These are phyloP conservation scores for Coemansia aciculifera DNA, from an alignment of 192 early-diverging fungal genomes.

Conservation along the genomic window DNA sequence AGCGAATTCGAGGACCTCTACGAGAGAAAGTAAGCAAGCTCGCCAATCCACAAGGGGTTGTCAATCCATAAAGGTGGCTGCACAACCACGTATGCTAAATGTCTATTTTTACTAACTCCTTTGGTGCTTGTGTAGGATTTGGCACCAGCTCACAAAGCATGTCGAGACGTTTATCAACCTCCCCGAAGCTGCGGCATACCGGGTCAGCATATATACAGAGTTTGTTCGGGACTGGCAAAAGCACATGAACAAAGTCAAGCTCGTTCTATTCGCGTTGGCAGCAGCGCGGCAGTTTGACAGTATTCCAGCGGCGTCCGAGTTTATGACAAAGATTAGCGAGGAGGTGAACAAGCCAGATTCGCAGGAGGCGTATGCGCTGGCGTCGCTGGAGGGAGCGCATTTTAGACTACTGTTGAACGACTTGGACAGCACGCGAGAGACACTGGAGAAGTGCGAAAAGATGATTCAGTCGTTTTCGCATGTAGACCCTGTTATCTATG, in stretches of 20 bases:
- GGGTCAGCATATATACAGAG: conserved; percentile 81
- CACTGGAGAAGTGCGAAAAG: conserved; percentile 85
- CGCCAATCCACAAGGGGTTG: background rate
- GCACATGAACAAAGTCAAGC: conserved; percentile 92
- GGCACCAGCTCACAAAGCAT: conserved; percentile 92
- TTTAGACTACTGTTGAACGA: conserved; percentile 78
- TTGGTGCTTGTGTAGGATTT: conserved; percentile 66
- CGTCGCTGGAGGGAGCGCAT: conserved; percentile 83
- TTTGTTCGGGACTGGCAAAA: conserved; percentile 93
- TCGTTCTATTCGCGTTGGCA: conserved; percentile 79
- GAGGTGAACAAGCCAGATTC: conserved; percentile 71
- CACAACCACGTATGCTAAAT: background rate
- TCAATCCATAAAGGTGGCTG: background rate
- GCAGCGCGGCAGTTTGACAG: conserved; percentile 76
- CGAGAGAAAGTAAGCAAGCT: conserved; percentile 81
- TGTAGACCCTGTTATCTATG: conserved; percentile 87
- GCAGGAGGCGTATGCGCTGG: conserved; percentile 82
- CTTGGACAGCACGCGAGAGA: conserved; percentile 77
- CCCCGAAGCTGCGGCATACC: conserved; percentile 73
- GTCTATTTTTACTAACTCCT: background rate
- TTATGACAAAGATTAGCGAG: conserved; percentile 69
- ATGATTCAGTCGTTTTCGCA: conserved; percentile 55
- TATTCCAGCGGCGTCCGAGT: conserved; percentile 69
- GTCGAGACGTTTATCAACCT: conserved; percentile 78
- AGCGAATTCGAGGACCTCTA: conserved; percentile 87